A percentile compares a stretch with the other conserved stretches of the same genome.
Conservation (phyloP, 2,329 filamentous ascomycete genomes). For the Penicillium sp. region DNA sequence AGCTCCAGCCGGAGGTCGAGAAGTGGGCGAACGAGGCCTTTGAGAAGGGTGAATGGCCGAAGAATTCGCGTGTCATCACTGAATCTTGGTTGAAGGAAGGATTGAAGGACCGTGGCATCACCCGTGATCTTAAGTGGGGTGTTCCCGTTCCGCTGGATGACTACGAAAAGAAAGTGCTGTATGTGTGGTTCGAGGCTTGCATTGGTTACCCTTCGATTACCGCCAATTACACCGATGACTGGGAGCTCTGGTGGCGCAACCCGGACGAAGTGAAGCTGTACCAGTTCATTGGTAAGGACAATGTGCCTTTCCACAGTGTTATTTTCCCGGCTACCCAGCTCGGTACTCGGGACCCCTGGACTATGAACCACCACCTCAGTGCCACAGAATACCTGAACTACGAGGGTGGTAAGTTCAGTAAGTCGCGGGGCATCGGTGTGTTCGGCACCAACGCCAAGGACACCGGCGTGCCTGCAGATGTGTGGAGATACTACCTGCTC, state of each 20-base stretch:
- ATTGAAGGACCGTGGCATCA: conserved; percentile 80
- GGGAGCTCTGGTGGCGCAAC: conserved; percentile 93
- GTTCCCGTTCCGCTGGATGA: conserved; percentile 56
- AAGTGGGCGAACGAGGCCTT: conserved; percentile 71
- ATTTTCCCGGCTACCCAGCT: conserved; percentile 87
- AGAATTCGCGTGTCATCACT: conserved; percentile 43
- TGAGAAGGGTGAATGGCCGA: conserved; percentile 57
- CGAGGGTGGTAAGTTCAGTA: conserved; percentile 86
- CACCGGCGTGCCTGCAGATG: conserved; percentile 74
- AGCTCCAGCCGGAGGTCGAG: conserved; percentile 69
- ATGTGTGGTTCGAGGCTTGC: conserved; percentile 89
- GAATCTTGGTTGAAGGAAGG: conserved; percentile 61
- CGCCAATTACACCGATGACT: conserved; percentile 77
- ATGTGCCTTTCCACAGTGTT: conserved; percentile 80
- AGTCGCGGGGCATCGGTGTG: conserved; percentile 81
- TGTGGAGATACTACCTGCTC: conserved; percentile 91
- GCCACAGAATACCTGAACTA: conserved; percentile 89
- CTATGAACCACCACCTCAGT: conserved; percentile 78
- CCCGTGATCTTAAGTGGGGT: conserved; percentile 89
- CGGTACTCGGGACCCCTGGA: conserved; percentile 81
- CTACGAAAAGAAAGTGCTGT: conserved; percentile 75
- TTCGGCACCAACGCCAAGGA: conserved; percentile 87
- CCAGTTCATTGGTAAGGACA: conserved; percentile 95
- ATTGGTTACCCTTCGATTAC: conserved; percentile 96
- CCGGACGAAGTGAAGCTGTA: conserved; percentile 82